Evolutionary conservation across 2,329 filamentous ascomycete species (phyloP), one percentile per base, ranked within the genome.

Genomic region (Cylindrodendrum hubeiense): DNA sequence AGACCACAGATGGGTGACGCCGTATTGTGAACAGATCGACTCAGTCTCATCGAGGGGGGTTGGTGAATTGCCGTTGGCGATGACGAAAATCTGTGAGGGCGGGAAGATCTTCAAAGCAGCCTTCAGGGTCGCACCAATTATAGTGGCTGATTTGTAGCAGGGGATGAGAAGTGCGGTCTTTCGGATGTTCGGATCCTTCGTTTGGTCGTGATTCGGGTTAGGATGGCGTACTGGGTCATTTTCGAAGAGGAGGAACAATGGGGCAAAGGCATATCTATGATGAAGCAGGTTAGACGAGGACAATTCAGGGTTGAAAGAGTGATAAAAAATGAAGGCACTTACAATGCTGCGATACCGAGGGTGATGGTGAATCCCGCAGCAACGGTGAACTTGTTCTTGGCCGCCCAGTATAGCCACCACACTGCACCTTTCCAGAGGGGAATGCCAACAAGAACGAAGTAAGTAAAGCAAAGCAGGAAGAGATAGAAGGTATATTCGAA

Each of bases 21-120:
- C 62, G 19, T 54, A 65, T 9, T 49, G 41, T 5, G 28, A 43
- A 24, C 65, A 67, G 15, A 67, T 43, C 8, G 65, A 52, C 17
- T 57, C 61, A 2, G 65, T 67, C 24, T 65, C 34, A 10, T 67
- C 65, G 2, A 67, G 65, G 4, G 65, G 65, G 3, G 41, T 30
- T 10, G 61, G 46, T 1, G 65, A 67, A 24, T 67, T 67, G 9
- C 65, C 65, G 34, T 67, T 67, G 13, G 65, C 62, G 22, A 67
- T 51, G 15, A 67, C 65, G n/a, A 61, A 67, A 21, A 67, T 67
- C 21, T 61, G 46, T 1, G 50, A 28, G 2, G 61, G 57, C 3
- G 57, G 57, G 44, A 67, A 67, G 41, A 65, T 55, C 15, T 57
- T 61, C 21, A 59, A 24, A 9, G 56, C 57, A 3, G 65, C 61